Base-by-base conservation (phyloP, 1,284 basidiomycete species). In the Ceratobasidium theobromae region DNA sequence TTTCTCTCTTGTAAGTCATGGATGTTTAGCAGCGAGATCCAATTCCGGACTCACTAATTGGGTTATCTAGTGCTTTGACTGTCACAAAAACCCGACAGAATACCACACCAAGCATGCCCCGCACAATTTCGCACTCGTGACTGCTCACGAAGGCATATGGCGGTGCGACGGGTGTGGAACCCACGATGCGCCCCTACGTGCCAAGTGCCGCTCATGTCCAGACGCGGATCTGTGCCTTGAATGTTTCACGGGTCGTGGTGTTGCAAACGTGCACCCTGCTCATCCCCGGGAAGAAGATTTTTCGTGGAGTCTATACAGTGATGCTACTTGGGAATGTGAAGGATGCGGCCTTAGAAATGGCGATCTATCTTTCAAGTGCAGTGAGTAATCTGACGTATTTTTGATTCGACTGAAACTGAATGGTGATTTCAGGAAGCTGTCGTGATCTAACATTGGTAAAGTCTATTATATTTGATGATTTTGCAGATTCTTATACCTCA, bases 21-120 rank as follows among this genome's bases (percentile, higher is more conserved):
- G n/a, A n/a, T n/a, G n/a, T n/a, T n/a, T n/a, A n/a, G n/a, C n/a
- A n/a, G n/a, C n/a, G n/a, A n/a, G n/a, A n/a, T n/a, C n/a, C n/a
- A n/a, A n/a, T n/a, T n/a, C n/a, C n/a, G n/a, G n/a, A n/a, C n/a
- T n/a, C n/a, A n/a, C n/a, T n/a, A 40, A 4, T 28, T 2, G 28
- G 14, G 3, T 18, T 62, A 23, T 25, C 1, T 25, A 51, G 57
- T 60, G 57, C 33, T 60, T 60, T n/a, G 57, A 60, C 4, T 60
- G 57, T n/a, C 57, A 60, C 57, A 60, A 60, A 32, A 60, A 60
- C 30, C 57, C 57, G 23, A 60, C 57, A 23, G 46, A 60, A 28
- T 46, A 60, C 23, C 57, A 60, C 46, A 9, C 57, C 32, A 60
- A 60, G 40, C 57, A 60, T 23, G 57, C 57, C 3, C 57, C 57